Percentiles rank a stretch among this genome's conserved stretches.
These are phyloP conservation scores for Knoxdaviesia proteae DNA, from an alignment of 2,329 filamentous ascomycete species.

Conservation along the genomic window DNA sequence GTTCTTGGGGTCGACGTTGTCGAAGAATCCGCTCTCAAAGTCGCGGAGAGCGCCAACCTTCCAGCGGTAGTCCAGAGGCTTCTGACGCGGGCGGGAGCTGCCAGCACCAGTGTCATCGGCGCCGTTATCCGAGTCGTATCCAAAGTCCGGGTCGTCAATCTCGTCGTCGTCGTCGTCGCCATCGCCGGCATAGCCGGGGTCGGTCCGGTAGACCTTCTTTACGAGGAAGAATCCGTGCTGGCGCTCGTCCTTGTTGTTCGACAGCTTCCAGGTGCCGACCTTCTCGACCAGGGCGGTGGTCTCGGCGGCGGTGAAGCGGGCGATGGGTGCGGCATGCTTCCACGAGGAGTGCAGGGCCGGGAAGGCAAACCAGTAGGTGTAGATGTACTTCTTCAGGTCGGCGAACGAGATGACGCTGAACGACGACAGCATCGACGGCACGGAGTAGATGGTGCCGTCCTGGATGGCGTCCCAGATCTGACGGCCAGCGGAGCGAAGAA, in stretches of 20 bases:
- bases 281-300: conserved; percentile 61
- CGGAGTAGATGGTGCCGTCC: conserved; percentile 88
- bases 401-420: conserved; percentile 84
- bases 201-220: conserved; percentile 38
- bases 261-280: conserved; percentile 73
- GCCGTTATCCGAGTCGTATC: conserved; percentile 25
- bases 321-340: conserved; percentile 37
- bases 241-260: conserved; percentile 45
- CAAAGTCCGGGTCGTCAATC: conserved; percentile 18
- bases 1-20: conserved; percentile 47
- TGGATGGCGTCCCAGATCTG: conserved; percentile 96
- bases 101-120: conserved; percentile 10
- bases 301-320: conserved; percentile 42
- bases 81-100: neutral
- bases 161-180: conserved; percentile 13
- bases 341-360: conserved; percentile 79
- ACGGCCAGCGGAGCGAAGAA: conserved; percentile 5
- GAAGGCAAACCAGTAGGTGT: conserved; percentile 97
- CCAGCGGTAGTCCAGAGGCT: conserved; percentile 47
- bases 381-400: conserved; percentile 91
- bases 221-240: conserved; percentile 95
- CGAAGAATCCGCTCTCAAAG: conserved; percentile 79
- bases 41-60: conserved; percentile 51
- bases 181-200: neutral
- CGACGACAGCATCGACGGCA: conserved; percentile 74